Conservation (phyloP, 2,329 filamentous ascomycete species). For the Xylariaceae sp. region DNA sequence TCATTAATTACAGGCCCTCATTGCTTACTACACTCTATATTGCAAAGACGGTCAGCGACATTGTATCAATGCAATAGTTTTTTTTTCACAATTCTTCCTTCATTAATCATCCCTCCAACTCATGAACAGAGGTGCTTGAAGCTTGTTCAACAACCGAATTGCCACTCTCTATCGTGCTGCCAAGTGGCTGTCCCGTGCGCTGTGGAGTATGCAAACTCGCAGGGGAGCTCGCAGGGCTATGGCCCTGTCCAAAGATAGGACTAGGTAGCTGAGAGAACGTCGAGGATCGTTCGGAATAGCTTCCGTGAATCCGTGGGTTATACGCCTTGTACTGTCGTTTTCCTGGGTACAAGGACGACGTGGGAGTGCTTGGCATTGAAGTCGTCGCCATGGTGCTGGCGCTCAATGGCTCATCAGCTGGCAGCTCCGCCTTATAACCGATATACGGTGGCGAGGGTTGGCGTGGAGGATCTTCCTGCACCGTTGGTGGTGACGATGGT, state of each 20-base stretch:
- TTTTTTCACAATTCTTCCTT: too few relatives aligned
- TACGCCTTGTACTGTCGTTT: conserved; percentile 19
- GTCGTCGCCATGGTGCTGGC: background rate
- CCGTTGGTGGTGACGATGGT: too few relatives aligned
- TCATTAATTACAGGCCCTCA: too few relatives aligned
- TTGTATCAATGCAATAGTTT: background rate
- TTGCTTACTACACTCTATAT: too few relatives aligned
- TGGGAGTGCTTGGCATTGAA: conserved; percentile 6
- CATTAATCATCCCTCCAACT: conserved; percentile 18
- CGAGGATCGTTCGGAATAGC: conserved; percentile 8
- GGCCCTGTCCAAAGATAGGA: background rate
- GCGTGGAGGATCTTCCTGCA: too few relatives aligned
- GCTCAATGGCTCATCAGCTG: conserved; percentile 19
- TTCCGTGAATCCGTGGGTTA: conserved; percentile 6
- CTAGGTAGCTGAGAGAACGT: conserved; percentile 18
- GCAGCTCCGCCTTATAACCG: conserved; percentile 27
- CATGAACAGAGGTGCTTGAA: conserved; percentile 13
- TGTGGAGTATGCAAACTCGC: background rate
- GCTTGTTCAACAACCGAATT: background rate
- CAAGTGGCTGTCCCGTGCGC: background rate
- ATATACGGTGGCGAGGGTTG: background rate
- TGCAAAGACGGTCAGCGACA: too few relatives aligned
- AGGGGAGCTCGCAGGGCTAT: conserved; percentile 10
- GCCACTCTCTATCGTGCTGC: background rate
- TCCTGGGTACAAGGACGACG: background rate